phyloP scores from a whole-genome alignment of 2,329 filamentous ascomycete genomes.

The Pseudogymnoascus sp. region DNA sequence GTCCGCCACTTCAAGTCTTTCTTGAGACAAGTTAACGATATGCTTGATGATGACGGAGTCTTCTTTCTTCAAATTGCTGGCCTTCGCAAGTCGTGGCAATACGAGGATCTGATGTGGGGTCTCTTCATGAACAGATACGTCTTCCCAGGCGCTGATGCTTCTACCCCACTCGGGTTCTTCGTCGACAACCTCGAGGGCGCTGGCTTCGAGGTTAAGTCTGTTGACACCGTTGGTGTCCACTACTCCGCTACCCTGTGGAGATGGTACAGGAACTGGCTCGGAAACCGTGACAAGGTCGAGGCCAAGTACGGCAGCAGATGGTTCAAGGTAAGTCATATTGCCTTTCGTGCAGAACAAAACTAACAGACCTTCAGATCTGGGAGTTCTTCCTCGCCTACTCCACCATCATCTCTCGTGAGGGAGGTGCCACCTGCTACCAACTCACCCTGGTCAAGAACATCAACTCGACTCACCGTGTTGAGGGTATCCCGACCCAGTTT shows the following conservation, averaged over 20 bases:
- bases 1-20: slow-evolving; percentile 79
- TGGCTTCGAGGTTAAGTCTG: slow-evolving; percentile 81
- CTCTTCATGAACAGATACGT: slow-evolving; percentile 99
- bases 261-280: slow-evolving; percentile 98
- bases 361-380: slow-evolving; percentile 53
- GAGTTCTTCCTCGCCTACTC: slow-evolving; percentile 73
- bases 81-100: slow-evolving; percentile 91
- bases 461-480: slow-evolving; percentile 70
- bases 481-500: slow-evolving; percentile 61
- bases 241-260: slow-evolving; percentile 95
- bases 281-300: slow-evolving; percentile 82
- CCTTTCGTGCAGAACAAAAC: background rate
- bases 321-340: slow-evolving; percentile 68
- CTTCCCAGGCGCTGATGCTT: slow-evolving; percentile 94
- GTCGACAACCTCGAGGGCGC: slow-evolving; percentile 76
- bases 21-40: slow-evolving; percentile 79
- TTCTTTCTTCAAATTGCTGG: slow-evolving; percentile 96
- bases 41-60: slow-evolving; percentile 92
- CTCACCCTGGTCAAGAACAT: slow-evolving; percentile 75
- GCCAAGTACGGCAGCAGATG: slow-evolving; percentile 93
- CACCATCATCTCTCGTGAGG: slow-evolving; percentile 68
- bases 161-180: slow-evolving; percentile 83
- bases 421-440: slow-evolving; percentile 69
- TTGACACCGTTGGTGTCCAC: slow-evolving; percentile 93
- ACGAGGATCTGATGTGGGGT: slow-evolving; percentile 96